Conservation (phyloP, 2,329 filamentous ascomycete genomes). For the Tolypocladium inflatum region DNA sequence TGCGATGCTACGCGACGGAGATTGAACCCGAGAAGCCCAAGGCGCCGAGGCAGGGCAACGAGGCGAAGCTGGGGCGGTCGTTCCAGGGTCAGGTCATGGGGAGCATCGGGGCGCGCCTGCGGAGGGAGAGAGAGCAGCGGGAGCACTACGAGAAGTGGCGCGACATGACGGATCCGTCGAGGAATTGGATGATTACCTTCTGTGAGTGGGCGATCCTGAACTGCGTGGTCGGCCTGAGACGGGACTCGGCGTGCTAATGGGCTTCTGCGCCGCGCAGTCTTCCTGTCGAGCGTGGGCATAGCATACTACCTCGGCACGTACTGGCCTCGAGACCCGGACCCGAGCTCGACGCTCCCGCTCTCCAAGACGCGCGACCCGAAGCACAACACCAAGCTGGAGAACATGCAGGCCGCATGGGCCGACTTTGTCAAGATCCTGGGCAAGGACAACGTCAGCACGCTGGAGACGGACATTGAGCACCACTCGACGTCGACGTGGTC, state of each 20-base stretch:
- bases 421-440: slow-evolving; percentile 58
- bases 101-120: slow-evolving; percentile 44
- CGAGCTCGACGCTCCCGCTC: slow-evolving; percentile 51
- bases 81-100: slow-evolving; percentile 53
- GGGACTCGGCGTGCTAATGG: slow-evolving; percentile 1
- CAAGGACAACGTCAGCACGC: slow-evolving; percentile 54
- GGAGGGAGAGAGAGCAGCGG: slow-evolving; percentile 44
- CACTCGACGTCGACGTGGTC: slow-evolving; percentile 57
- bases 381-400: slow-evolving; percentile 50
- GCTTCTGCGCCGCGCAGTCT: slow-evolving; percentile 25
- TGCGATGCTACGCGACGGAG: slow-evolving; percentile 24
- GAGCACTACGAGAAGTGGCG: slow-evolving; percentile 37
- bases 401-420: slow-evolving; percentile 61
- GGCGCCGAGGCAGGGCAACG: slow-evolving; percentile 21
- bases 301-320: slow-evolving; percentile 52
- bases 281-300: slow-evolving; percentile 39
- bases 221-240: neutral
- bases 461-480: slow-evolving; percentile 40
- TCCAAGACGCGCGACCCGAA: slow-evolving; percentile 36
- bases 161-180: slow-evolving; percentile 27
- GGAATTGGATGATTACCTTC: slow-evolving; percentile 44
- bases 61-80: slow-evolving; percentile 27
- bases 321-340: slow-evolving; percentile 38
- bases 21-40: slow-evolving; percentile 24
- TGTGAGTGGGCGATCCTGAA: slow-evolving; percentile 26